Conservation (phyloP, 2,329 filamentous ascomycete genomes). For the Proliferodiscus dingleyae region DNA sequence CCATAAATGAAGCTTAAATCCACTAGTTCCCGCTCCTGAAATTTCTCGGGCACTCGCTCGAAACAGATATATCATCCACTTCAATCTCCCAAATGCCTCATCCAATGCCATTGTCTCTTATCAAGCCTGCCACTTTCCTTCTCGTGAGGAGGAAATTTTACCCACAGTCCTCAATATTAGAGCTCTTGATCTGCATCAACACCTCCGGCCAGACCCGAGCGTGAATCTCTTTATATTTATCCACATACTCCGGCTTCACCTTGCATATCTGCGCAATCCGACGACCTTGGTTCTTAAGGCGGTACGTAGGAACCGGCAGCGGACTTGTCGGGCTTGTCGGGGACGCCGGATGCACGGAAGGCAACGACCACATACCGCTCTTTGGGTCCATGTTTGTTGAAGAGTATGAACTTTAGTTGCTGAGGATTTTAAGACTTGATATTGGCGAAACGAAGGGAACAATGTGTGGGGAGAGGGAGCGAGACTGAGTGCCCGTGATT, state of each 20-base stretch:
- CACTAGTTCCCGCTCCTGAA: too few relatives aligned
- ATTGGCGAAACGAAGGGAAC: too few relatives aligned
- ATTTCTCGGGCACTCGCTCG: too few relatives aligned
- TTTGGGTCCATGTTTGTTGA: neutral
- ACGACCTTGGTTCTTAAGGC: conserved; percentile 38
- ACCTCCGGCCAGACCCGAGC: conserved; percentile 74
- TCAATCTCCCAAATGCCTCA: neutral
- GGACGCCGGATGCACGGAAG: conserved; percentile 19
- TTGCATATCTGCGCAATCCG: conserved; percentile 69
- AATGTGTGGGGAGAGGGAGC: too few relatives aligned
- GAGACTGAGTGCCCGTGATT: too few relatives aligned
- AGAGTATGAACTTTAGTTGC: too few relatives aligned
- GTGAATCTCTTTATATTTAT: conserved; percentile 70
- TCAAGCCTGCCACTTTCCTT: too few relatives aligned
- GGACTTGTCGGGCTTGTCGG: conserved; percentile 12
- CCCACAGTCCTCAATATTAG: conserved; percentile 69
- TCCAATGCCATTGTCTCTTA: too few relatives aligned
- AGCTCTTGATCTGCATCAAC: conserved; percentile 67
- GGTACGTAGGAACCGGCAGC: conserved; percentile 12
- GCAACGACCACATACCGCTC: conserved; percentile 17
- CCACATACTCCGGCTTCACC: conserved; percentile 61
- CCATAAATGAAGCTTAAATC: too few relatives aligned
- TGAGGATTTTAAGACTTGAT: too few relatives aligned
- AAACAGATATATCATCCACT: too few relatives aligned
- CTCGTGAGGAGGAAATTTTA: conserved; percentile 10